Evolutionary conservation across 2,329 filamentous ascomycete genomes (phyloP).

Genomic region (Podosphaera aphanis): DNA sequence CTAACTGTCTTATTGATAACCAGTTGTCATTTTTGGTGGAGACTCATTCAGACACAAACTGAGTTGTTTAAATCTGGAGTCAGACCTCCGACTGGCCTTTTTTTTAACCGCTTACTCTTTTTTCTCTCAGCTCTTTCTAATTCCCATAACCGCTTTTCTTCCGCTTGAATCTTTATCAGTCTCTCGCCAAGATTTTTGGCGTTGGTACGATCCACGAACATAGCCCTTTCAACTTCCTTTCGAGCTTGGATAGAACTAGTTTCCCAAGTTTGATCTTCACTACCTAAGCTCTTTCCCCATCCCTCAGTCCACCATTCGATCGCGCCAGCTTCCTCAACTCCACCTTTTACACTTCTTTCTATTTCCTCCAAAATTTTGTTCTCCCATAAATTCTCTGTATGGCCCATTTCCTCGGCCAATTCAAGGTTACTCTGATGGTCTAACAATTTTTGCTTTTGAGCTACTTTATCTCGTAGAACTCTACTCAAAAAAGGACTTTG

Average conservation of each 20-base stretch:
- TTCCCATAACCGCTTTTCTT: slow-evolving; percentile 22
- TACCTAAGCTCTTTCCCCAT: not conserved
- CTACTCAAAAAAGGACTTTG: slow-evolving; percentile 35
- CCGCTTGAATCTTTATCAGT: slow-evolving; percentile 24
- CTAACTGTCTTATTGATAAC: too few species aligned
- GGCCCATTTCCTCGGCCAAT: slow-evolving; percentile 15
- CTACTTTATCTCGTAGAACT: slow-evolving; percentile 29
- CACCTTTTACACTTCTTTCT: slow-evolving; percentile 2
- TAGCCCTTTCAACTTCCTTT: not conserved
- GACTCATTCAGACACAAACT: not conserved
- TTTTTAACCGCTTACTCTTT: slow-evolving; percentile 3
- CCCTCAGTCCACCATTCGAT: slow-evolving; percentile 8
- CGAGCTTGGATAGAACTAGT: not conserved
- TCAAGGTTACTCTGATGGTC: slow-evolving; percentile 18
- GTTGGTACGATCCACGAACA: not conserved
- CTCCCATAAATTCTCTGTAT: slow-evolving; percentile 27
- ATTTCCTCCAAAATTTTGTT: slow-evolving; percentile 8
- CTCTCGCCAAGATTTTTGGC: slow-evolving; percentile 13
- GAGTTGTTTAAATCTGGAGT: not conserved
- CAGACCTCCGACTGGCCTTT: too few species aligned
- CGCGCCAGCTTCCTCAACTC: slow-evolving; percentile 7
- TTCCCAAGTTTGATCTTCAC: not conserved
- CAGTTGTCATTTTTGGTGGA: too few species aligned
- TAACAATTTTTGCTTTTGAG: slow-evolving; percentile 21
- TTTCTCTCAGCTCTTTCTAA: slow-evolving; percentile 13